Evolutionary conservation across 768 basidiomycete genomes (phyloP).

Genomic region (Lentinula edodes): DNA sequence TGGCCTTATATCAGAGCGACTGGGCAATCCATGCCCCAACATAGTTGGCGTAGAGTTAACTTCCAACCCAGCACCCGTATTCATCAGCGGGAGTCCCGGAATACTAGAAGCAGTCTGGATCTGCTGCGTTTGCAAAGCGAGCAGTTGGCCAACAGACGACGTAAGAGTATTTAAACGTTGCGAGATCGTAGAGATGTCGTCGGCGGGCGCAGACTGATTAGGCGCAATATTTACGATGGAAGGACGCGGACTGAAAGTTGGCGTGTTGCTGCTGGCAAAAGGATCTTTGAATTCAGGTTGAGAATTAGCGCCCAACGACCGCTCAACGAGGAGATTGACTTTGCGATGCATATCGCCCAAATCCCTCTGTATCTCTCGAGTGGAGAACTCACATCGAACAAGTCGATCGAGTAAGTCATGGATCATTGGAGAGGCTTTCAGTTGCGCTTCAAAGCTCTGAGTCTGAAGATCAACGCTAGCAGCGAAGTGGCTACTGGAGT

Average conservation of each 20-base stretch:
- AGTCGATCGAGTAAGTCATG: conserved; percentile 75
- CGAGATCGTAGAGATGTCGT: conserved; percentile 73
- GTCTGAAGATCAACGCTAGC: conserved; percentile 39
- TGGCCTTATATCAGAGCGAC: conserved; percentile 59
- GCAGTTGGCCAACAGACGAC: conserved; percentile 79
- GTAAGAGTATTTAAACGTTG: conserved; percentile 76
- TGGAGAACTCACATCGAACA: conserved; percentile 60
- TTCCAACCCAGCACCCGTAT: conserved; percentile 40
- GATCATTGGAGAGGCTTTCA: conserved; percentile 71
- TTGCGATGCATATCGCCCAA: conserved; percentile 72
- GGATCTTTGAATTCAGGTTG: conserved; percentile 84
- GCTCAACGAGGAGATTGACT: conserved; percentile 70
- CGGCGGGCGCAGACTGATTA: conserved; percentile 58
- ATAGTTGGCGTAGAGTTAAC: conserved; percentile 33
- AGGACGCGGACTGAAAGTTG: conserved; percentile 43
- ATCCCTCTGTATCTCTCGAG: conserved; percentile 69
- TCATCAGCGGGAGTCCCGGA: conserved; percentile 35
- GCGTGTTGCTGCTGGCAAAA: conserved; percentile 43
- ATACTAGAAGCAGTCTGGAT: conserved; percentile 41
- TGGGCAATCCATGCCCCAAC: conserved; percentile 58
- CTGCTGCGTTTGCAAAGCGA: conserved; percentile 75
- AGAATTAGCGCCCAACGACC: conserved; percentile 38
- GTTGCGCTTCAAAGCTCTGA: conserved; percentile 61
- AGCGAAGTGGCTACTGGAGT: conserved; percentile 63
- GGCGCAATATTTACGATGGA: conserved; percentile 69